Evolutionary conservation across 2,329 filamentous ascomycete genomes (phyloP).

Genomic region (Arthrobotrys sinensis): DNA sequence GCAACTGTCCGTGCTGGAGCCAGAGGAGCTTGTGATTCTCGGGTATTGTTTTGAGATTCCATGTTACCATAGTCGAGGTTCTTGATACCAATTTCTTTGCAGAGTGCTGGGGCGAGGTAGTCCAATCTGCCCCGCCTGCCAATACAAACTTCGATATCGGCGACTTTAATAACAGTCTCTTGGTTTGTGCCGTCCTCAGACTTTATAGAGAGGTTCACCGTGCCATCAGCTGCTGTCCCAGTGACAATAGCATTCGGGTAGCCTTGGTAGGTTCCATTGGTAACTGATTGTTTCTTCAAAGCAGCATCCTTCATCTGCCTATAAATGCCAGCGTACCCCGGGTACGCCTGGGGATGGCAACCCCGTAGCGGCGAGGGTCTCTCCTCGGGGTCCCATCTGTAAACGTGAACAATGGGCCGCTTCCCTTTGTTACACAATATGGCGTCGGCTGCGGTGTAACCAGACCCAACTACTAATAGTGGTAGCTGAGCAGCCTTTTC

Average conservation of each 20-base stretch:
- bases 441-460: constrained; percentile 75
- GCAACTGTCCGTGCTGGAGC: constrained; percentile 3
- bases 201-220: constrained; percentile 65
- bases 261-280: constrained; percentile 36
- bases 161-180: constrained; percentile 69
- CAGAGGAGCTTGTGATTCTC: background rate
- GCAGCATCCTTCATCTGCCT: constrained; percentile 74
- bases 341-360: constrained; percentile 75
- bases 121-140: constrained; percentile 73
- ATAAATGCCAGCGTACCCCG: constrained; percentile 75
- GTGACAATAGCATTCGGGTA: constrained; percentile 65
- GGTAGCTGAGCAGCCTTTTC: constrained; percentile 65
- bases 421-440: constrained; percentile 72
- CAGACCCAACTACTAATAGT: constrained; percentile 74
- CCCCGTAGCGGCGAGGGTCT: constrained; percentile 73
- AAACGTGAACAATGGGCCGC: constrained; percentile 75
- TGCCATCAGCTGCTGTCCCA: constrained; percentile 66
- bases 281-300: constrained; percentile 61
- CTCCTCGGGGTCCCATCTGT: constrained; percentile 74
- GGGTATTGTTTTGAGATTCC: constrained; percentile 1
- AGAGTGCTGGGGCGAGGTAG: constrained; percentile 71
- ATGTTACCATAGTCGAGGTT: constrained; percentile 40
- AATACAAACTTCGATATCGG: constrained; percentile 72
- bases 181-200: constrained; percentile 58
- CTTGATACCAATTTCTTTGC: constrained; percentile 69